Evolutionary conservation across 257 asterid species (phyloP).

Genomic region (Gentiana dahurica): DNA sequence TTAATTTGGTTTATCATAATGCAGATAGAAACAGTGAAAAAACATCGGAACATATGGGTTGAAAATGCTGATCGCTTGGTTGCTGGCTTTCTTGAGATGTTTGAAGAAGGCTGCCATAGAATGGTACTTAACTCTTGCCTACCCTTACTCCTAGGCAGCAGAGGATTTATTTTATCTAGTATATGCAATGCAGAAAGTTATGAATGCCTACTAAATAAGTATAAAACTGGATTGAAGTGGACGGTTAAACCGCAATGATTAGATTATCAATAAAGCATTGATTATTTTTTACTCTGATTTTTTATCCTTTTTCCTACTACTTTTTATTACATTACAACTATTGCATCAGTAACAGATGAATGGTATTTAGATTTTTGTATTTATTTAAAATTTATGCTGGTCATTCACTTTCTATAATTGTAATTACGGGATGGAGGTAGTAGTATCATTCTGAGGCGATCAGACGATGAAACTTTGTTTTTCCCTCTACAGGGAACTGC

Average conservation of each 20-base stretch:
- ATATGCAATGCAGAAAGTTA: no score
- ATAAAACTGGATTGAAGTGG: no score
- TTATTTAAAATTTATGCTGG: no score
- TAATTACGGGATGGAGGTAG: no score
- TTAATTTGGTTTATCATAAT: conserved; percentile 3
- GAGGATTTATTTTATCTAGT: no score
- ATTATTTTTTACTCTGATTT: no score
- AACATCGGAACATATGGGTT: conserved; percentile 42
- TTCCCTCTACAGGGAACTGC: conserved; percentile 35
- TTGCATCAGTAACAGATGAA: no score
- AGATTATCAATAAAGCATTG: not conserved
- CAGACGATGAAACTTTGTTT: not conserved
- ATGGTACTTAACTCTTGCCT: conserved; percentile 17
- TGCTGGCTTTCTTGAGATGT: conserved; percentile 61
- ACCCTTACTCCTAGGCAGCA: not conserved
- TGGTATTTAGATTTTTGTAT: no score
- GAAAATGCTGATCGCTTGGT: conserved; percentile 54
- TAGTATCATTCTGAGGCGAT: not conserved
- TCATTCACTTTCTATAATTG: no score
- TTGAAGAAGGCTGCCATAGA: conserved; percentile 47
- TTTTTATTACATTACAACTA: no score
- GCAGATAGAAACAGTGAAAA: conserved; percentile 51
- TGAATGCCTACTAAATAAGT: no score
- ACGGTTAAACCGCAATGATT: not conserved
- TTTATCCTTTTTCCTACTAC: no score